These are phyloP conservation scores for Mortierella sp. DNA, from an alignment of 371 early-diverging fungal species.

Conservation along the genomic window DNA sequence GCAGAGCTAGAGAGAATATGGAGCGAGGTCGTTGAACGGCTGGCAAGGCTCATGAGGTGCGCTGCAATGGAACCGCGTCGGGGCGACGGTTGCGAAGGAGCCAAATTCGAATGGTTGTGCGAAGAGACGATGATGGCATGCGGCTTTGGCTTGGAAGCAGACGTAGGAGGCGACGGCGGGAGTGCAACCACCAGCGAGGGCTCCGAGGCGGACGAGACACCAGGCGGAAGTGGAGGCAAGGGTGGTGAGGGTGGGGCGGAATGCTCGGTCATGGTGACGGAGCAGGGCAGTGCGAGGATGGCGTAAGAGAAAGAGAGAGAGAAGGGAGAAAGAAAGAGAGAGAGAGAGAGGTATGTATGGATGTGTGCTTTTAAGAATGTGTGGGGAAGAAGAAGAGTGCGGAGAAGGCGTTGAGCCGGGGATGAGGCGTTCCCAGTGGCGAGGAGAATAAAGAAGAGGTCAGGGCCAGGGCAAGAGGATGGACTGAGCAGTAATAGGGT, in stretches of 20 bases:
- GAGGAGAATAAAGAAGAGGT: background rate
- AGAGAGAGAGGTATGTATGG: constrained; percentile 10
- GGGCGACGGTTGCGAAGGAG: constrained; percentile 20
- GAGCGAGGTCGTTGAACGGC: constrained; percentile 42
- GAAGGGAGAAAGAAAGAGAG: background rate
- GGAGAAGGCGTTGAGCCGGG: background rate
- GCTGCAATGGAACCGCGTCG: constrained; percentile 47
- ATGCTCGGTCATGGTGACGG: constrained; percentile 5
- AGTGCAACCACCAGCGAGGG: no score
- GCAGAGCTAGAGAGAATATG: constrained; percentile 44
- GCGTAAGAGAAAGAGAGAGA: background rate
- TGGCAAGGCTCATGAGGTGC: constrained; percentile 41
- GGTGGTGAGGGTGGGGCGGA: constrained; percentile 13
- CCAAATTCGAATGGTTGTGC: constrained; percentile 14
- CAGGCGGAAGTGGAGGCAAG: constrained; percentile 2
- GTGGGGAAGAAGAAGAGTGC: no score
- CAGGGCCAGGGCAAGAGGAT: background rate
- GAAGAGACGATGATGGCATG: constrained; percentile 23
- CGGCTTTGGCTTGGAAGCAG: constrained; percentile 11
- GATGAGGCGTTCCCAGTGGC: background rate
- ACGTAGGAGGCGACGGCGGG: constrained; percentile 8
- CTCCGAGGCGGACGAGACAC: no score
- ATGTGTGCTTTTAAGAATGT: no score
- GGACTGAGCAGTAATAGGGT: background rate
- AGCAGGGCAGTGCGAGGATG: constrained; percentile 5